Evolutionary conservation across 2,329 filamentous ascomycete species (phyloP), one percentile per base, ranked within the genome.

Genomic region (Monosporascus ibericus): DNA sequence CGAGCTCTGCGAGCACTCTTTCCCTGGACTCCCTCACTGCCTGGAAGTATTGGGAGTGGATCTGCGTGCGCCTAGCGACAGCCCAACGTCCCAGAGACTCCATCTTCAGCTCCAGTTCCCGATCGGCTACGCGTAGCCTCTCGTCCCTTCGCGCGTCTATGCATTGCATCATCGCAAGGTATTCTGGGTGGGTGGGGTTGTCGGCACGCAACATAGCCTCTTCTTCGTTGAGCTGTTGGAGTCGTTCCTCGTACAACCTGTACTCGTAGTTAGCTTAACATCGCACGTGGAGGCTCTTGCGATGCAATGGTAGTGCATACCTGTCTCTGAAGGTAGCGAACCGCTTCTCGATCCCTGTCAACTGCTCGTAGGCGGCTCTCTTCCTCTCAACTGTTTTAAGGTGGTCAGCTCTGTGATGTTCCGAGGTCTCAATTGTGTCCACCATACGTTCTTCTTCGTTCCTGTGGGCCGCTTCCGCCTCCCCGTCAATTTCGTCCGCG

Each of bases 21-120:
- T 97, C 92, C 55, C 94, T 84, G 58, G 88, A 81, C 65, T 95
- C 89, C 51, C 94, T 85, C 36, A 92, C 81, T 47, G 84, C 83
- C 69, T 99, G 94, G 69, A 91, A 92, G 69, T 89, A 97, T 64
- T 96, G 92, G 54, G 88, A 87, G 71, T 95, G 89, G 51, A 92
- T 83, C 67, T 96, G 91, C 50, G 90, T 84, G 57, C 91, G 84
- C 60, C 91, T 87, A 20, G 90, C 91, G 27, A 95, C 81, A 20
- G 87, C 88, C 60, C 86, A 86, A 55, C 80, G 85, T 60, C 88
- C 79, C 30, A 95, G 78, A 2, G 89, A 83, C 65, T 87, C 79
- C 59, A 88, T 74, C 60, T 89, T 88, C 65, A 90, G 87, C 55
- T 85, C 80, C 58, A 88, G 80, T 59, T 94, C 81, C 24, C 82